These are phyloP conservation scores for Coemansia sp. DNA, from an alignment of 192 early-diverging fungal genomes.

Conservation along the genomic window DNA sequence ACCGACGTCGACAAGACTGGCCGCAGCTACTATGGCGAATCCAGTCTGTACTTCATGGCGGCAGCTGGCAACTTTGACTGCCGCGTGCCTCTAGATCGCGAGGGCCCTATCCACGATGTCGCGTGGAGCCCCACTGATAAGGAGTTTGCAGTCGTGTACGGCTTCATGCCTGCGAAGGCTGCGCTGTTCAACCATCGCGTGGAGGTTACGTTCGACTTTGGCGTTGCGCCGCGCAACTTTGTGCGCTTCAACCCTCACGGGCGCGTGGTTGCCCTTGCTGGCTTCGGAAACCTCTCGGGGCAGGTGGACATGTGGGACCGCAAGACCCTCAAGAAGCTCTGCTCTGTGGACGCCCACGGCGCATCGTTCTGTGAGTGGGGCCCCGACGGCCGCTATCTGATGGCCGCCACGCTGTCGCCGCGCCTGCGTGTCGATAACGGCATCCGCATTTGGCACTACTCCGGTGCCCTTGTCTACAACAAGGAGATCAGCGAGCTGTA, in stretches of 20 bases:
- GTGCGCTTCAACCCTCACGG: constrained; percentile 91
- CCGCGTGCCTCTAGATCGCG: constrained; percentile 76
- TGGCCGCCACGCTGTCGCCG: constrained; percentile 91
- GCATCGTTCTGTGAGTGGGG: constrained; percentile 87
- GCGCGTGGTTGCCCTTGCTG: constrained; percentile 82
- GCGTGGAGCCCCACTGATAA: constrained; percentile 94
- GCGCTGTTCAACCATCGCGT: constrained; percentile 92
- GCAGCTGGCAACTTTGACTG: constrained; percentile 92
- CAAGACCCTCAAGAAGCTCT: constrained; percentile 78
- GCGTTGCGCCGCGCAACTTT: constrained; percentile 82
- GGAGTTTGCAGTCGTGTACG: constrained; percentile 96
- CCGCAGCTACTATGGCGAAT: constrained; percentile 97
- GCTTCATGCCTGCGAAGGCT: constrained; percentile 90
- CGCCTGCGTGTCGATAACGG: constrained; percentile 98
- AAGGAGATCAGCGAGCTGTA: constrained; percentile 84
- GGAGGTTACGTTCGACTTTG: constrained; percentile 80
- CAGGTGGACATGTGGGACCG: constrained; percentile 94
- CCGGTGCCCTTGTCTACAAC: constrained; percentile 77
- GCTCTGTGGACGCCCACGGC: constrained; percentile 79
- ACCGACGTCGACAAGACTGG: constrained; percentile 96
- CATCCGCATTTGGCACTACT: constrained; percentile 95
- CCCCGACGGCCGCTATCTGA: constrained; percentile 88
- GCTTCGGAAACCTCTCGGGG: constrained; percentile 96
- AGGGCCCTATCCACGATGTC: constrained; percentile 95
- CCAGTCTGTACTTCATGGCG: constrained; percentile 86